These are phyloP conservation scores for Uronychia binucleata DNA, from an alignment of 73 alveolate genomes.

Conservation along the genomic window DNA sequence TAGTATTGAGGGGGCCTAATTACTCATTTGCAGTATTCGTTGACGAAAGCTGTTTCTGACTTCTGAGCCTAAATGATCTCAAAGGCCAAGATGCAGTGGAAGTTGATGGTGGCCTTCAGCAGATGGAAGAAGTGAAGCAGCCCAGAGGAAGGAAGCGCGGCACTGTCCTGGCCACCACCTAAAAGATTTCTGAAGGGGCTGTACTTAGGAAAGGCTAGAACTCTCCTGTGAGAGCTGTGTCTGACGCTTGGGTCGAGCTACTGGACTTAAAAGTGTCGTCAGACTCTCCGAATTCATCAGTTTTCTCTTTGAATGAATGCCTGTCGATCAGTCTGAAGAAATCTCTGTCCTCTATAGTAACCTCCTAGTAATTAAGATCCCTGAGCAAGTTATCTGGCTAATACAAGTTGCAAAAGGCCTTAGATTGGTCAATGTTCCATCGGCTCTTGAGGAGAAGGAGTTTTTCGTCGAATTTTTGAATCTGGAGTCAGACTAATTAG, in stretches of 20 bases:
- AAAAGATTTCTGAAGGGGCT: no score
- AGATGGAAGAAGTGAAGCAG: neutral
- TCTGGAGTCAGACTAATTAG: neutral
- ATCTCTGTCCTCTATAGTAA: no score
- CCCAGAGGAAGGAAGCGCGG: neutral
- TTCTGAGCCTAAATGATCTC: conserved; percentile 1
- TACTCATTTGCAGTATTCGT: conserved; percentile 9
- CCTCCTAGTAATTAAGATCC: neutral
- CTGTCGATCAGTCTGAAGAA: no score
- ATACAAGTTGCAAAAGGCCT: neutral
- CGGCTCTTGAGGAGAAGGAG: conserved; percentile 1
- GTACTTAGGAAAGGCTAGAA: no score
- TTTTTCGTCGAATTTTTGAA: conserved; percentile 1
- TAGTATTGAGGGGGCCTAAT: neutral
- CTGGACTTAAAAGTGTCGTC: neutral
- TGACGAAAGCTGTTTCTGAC: conserved; percentile 5
- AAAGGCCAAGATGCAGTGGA: neutral
- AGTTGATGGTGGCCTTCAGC: neutral
- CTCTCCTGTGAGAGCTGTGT: neutral
- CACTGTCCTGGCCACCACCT: no score
- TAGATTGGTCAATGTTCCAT: conserved; percentile 18
- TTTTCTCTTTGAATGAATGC: no score
- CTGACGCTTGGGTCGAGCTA: neutral
- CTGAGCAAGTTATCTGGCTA: no score
- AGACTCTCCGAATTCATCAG: no score